Base-by-base conservation (phyloP, 805 yeast species). In the Candida qinlingensis region DNA sequence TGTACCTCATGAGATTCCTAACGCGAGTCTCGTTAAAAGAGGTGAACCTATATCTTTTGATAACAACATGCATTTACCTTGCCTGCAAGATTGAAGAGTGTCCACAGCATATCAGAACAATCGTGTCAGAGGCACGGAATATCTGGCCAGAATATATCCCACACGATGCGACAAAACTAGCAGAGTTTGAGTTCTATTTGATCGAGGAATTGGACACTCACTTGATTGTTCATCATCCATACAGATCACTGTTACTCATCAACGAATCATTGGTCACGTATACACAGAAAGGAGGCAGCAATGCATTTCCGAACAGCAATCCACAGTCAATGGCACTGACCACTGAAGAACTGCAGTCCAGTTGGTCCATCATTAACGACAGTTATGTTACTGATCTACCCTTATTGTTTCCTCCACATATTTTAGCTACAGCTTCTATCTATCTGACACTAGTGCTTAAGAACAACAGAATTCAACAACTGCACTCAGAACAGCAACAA, bases 101-200 rank as follows among this genome's bases (percentile, higher is more conserved):
- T 57, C 98, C 99, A 1, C 96, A 87, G 60, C 97, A 94, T 62
- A 89, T 94, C 8, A 70, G 97, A 47, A 79, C 91, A 1, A 75
- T 94, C 8, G 79, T 88, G 26, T 75, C 82, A 19, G 98, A 92
- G 62, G 94, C 97, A 2, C 70, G 96, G 46, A 84, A 84, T 37
- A 68, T 89, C 37, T 92, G 98, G 98, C 97, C 98, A 0, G 97
- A 91, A 60, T 88, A 83, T 59, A 84, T 92, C 36, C 96, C 97
- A 0, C 89, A 86, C 50, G 98, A 92, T 63, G 80, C 90, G 13
- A 85, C 96, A 30, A 88, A 87, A 60, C 73, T 94, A 12, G 97
- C 98, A 0, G 98, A 94, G 63, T 87, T 95, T 67, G 99, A 94
- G 67, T 94, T 94, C 63, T 94, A 92, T 62, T 65, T 94, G 40